Conservation (phyloP, 805 yeast species). For the Lipomyces orientalis region DNA sequence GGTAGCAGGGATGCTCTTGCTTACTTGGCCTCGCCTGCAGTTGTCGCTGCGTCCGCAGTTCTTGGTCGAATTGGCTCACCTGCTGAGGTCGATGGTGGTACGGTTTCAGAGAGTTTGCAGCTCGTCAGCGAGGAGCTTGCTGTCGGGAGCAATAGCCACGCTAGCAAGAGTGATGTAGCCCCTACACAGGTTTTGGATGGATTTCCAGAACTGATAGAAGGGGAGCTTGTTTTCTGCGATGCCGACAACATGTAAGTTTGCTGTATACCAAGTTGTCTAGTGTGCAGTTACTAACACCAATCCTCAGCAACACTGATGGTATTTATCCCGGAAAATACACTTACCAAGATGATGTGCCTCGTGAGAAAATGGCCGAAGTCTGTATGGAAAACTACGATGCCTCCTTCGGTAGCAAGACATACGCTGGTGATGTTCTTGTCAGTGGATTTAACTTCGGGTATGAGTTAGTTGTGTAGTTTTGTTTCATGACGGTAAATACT, state of each 20-base stretch:
- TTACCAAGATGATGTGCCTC: constrained; percentile 94
- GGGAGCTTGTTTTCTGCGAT: constrained; percentile 93
- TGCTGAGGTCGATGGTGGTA: constrained; percentile 71
- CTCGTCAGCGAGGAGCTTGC: constrained; percentile 42
- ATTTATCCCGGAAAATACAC: constrained; percentile 99
- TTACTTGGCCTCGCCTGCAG: constrained; percentile 94
- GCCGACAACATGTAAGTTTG: constrained; percentile 63
- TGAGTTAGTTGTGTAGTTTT: not conserved
- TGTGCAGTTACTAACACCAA: constrained; percentile 44
- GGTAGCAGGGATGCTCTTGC: constrained; percentile 97
- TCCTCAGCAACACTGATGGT: constrained; percentile 85
- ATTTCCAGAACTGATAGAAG: constrained; percentile 86
- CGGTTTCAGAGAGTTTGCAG: constrained; percentile 44
- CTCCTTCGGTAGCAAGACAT: constrained; percentile 80
- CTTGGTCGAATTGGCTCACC: constrained; percentile 93
- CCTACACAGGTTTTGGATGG: constrained; percentile 83
- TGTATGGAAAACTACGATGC: constrained; percentile 99
- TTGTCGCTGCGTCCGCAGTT: constrained; percentile 98
- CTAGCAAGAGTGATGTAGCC: constrained; percentile 47
- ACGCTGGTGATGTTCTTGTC: constrained; percentile 86
- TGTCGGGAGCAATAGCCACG: constrained; percentile 46
- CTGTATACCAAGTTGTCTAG: not conserved
- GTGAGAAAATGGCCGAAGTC: constrained; percentile 96
- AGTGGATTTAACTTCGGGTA: constrained; percentile 92
- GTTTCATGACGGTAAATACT: not conserved